These are phyloP conservation scores for Epichloe hybrida DNA, from an alignment of 2,329 filamentous ascomycete species.

Conservation along the genomic window DNA sequence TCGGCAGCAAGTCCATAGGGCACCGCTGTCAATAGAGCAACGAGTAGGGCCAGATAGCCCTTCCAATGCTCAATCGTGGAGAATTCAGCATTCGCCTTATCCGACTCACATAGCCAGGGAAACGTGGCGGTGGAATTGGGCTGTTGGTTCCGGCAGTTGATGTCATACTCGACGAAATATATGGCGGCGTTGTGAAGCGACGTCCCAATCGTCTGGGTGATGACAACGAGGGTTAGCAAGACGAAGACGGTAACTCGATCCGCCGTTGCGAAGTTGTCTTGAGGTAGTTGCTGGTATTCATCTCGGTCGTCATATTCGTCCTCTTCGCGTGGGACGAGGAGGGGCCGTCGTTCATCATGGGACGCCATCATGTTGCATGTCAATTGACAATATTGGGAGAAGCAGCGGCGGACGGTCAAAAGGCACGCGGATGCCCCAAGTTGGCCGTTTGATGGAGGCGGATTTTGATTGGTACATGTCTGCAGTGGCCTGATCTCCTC, in stretches of 20 bases:
- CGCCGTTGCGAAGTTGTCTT: not conserved
- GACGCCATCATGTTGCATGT: slow-evolving; percentile 1
- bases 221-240: not conserved
- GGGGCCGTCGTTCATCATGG: slow-evolving; percentile 1
- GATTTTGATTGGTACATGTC: too few species aligned
- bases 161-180: not conserved
- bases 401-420: not conserved
- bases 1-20: slow-evolving; percentile 5
- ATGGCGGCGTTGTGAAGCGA: not conserved
- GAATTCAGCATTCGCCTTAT: not conserved
- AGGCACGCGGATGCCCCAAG: too few species aligned
- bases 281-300: not conserved
- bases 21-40: slow-evolving; percentile 1
- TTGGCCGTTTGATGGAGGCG: too few species aligned
- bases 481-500: too few species aligned
- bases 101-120: not conserved
- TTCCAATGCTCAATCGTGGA: not conserved
- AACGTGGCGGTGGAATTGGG: not conserved
- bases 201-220: not conserved
- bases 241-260: slow-evolving; percentile 1
- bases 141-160: not conserved
- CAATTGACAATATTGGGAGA: not conserved
- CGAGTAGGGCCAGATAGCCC: not conserved
- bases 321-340: not conserved
- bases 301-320: not conserved